A percentile compares a stretch with the other conserved stretches of the same genome.
phyloP scores from a whole-genome alignment of 176 grass and related monocot species.

The Bromus sterilis region DNA sequence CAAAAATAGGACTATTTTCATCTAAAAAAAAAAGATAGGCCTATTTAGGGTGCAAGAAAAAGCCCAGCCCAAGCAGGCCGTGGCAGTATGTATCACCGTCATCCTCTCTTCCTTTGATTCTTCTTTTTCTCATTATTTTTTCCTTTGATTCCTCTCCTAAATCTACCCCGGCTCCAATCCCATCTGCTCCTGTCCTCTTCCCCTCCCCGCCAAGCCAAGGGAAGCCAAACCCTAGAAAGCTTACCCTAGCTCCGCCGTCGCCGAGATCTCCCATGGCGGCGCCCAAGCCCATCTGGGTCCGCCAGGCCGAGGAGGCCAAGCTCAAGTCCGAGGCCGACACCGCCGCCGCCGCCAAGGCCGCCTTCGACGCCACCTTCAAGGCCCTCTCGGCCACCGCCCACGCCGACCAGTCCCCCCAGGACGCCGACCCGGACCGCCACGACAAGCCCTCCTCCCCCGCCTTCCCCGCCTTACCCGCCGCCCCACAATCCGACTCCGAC shows the following conservation, averaged over 20 bases:
- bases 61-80: neutral
- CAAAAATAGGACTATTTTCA: too few species aligned
- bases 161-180: neutral
- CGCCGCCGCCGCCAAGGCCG: slow-evolving; percentile 77
- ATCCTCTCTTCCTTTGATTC: too few species aligned
- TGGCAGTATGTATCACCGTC: neutral
- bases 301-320: slow-evolving; percentile 94
- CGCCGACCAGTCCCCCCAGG: slow-evolving; percentile 4
- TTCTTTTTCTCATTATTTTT: neutral
- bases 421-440: neutral
- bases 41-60: neutral
- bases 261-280: slow-evolving; percentile 34
- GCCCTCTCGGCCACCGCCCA: slow-evolving; percentile 32
- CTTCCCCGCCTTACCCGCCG: slow-evolving; percentile 1
- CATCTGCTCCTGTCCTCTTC: neutral
- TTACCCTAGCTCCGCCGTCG: neutral
- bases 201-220: neutral
- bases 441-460: slow-evolving; percentile 13
- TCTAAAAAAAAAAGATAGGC: too few species aligned
- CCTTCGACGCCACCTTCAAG: slow-evolving; percentile 92
- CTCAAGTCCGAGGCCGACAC: slow-evolving; percentile 93
- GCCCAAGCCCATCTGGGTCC: slow-evolving; percentile 77
- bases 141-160: neutral
- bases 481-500: neutral
- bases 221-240: slow-evolving; percentile 2